Evolutionary conservation across 768 basidiomycete genomes (phyloP).

Genomic region (Mycena olivaceomarginata): DNA sequence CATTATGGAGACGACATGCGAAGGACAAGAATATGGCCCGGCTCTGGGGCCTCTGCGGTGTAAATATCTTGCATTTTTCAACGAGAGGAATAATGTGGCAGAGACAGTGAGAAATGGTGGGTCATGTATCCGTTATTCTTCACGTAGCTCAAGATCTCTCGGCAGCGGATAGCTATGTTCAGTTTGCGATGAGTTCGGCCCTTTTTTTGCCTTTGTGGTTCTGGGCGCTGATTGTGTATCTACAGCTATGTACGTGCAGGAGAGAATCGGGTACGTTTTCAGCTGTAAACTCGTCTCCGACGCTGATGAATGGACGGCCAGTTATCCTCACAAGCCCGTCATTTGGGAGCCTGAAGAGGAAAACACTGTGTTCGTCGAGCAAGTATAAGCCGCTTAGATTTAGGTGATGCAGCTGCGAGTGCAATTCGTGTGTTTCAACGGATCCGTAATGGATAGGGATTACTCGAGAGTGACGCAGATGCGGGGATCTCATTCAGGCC

Average conservation of each 20-base stretch:
- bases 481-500: too few relatives aligned
- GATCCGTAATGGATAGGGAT: too few relatives aligned
- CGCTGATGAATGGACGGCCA: background rate
- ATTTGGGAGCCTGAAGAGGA: conserved; percentile 9
- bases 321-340: conserved; percentile 13
- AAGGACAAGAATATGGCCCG: background rate
- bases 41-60: background rate
- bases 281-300: background rate
- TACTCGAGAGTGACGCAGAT: too few relatives aligned
- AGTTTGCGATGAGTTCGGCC: conserved; percentile 4
- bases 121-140: background rate
- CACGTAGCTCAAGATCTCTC: background rate
- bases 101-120: background rate
- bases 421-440: too few relatives aligned
- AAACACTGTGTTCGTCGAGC: background rate
- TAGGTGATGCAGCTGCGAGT: too few relatives aligned
- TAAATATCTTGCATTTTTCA: background rate
- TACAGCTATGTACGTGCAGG: conserved; percentile 16
- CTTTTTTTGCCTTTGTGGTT: too few relatives aligned
- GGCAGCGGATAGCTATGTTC: background rate
- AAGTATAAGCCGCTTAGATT: background rate
- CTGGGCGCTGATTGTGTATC: background rate
- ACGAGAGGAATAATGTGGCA: background rate
- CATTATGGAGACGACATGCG: background rate
- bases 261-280: background rate